Conservation (phyloP, 2,329 filamentous ascomycete genomes). For the Trichophyton benhamiae region DNA sequence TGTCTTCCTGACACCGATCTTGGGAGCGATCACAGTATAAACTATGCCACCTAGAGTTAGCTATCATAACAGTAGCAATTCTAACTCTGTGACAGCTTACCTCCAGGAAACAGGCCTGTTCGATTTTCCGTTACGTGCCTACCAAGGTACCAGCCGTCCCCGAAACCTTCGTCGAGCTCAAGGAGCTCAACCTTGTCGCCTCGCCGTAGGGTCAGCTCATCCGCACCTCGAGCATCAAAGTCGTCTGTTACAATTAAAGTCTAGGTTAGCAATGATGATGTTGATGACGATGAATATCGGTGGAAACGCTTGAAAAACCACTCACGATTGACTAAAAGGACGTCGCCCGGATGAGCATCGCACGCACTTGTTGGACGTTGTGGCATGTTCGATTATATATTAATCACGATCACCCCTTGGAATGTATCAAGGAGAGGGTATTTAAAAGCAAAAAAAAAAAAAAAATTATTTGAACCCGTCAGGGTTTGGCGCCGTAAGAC, state of each 20-base stretch:
- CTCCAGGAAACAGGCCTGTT: conserved; percentile 38
- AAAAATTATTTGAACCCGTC: too few species aligned
- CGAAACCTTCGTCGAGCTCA: conserved; percentile 55
- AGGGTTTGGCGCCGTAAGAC: not conserved
- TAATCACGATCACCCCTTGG: too few species aligned
- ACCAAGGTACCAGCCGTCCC: conserved; percentile 54
- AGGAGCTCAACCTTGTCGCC: conserved; percentile 54
- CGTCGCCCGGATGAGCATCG: conserved; percentile 30
- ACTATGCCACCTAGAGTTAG: conserved; percentile 11
- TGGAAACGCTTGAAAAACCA: conserved; percentile 9
- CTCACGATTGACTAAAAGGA: conserved; percentile 36
- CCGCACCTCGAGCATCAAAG: conserved; percentile 78
- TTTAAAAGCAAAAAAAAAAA: too few species aligned
- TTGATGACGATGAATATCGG: not conserved
- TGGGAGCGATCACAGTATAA: conserved; percentile 19
- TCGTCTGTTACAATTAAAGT: conserved; percentile 52
- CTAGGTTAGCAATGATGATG: conserved; percentile 3
- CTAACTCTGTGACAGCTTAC: conserved; percentile 20
- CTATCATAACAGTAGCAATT: conserved; percentile 11
- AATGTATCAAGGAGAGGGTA: too few species aligned
- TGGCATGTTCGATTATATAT: conserved; percentile 20
- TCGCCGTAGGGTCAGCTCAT: conserved; percentile 80
- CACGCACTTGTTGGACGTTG: conserved; percentile 22
- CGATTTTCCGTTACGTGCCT: conserved; percentile 31
- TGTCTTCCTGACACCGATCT: conserved; percentile 11